A percentile compares a stretch with the other conserved stretches of the same genome.
phyloP scores from a whole-genome alignment of 106 monocot species.

The Ottelia alismoides region DNA sequence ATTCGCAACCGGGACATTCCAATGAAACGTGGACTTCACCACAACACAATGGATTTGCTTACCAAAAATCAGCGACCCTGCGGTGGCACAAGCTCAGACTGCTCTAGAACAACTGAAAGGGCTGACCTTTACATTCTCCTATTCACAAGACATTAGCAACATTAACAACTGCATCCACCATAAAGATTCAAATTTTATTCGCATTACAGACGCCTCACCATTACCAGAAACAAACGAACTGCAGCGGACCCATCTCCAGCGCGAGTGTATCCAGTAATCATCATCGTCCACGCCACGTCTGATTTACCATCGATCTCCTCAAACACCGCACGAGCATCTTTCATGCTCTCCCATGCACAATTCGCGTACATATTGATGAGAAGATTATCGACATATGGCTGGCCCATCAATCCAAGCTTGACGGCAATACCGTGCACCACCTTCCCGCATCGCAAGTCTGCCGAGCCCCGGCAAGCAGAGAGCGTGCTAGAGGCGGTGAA shows the following conservation, averaged over 20 bases:
- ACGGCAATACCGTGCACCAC: too few relatives aligned
- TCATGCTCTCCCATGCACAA: slow-evolving; percentile 1
- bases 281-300: slow-evolving; percentile 44
- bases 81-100: slow-evolving; percentile 33
- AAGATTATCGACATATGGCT: too few relatives aligned
- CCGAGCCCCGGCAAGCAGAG: too few relatives aligned
- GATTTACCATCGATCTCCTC: slow-evolving; percentile 23
- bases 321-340: slow-evolving; percentile 29
- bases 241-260: slow-evolving; percentile 21
- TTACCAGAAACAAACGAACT: slow-evolving; percentile 17
- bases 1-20: slow-evolving; percentile 36
- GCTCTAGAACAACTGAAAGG: slow-evolving; percentile 49
- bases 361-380: slow-evolving; percentile 32
- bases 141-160: slow-evolving; percentile 2
- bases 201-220: slow-evolving; percentile 15
- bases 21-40: slow-evolving; percentile 18
- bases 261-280: slow-evolving; percentile 39
- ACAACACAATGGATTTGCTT: slow-evolving; percentile 38
- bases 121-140: slow-evolving; percentile 36
- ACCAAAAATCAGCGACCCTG: slow-evolving; percentile 14
- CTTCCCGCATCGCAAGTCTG: too few relatives aligned
- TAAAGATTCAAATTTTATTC: not conserved
- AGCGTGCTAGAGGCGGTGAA: too few relatives aligned
- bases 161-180: not conserved
- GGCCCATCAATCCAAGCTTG: too few relatives aligned